Conservation (phyloP, 176 grass and related monocot species). For the Oryza longistaminata region DNA sequence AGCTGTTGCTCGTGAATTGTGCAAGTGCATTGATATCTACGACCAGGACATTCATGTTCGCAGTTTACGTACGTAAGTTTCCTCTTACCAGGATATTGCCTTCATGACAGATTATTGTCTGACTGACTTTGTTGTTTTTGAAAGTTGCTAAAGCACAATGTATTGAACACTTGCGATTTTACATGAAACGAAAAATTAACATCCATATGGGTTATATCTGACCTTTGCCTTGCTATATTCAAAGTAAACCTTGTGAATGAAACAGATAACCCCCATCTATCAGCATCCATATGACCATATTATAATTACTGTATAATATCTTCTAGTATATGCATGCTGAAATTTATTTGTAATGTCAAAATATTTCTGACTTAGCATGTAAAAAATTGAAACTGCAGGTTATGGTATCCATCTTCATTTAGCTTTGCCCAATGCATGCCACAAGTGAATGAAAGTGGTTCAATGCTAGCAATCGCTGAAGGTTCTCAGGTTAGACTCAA, state of each 20-base stretch:
- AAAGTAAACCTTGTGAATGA: not conserved
- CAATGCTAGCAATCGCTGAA: conserved; percentile 78
- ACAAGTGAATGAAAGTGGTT: conserved; percentile 50
- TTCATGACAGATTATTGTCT: not conserved
- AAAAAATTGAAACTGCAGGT: conserved; percentile 47
- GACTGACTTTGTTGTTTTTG: not conserved
- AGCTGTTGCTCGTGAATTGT: conserved; percentile 79
- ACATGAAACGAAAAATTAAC: conserved; percentile 10
- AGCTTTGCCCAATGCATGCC: conserved; percentile 55
- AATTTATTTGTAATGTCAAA: not conserved
- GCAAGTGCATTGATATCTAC: conserved; percentile 90
- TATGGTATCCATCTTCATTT: conserved; percentile 89
- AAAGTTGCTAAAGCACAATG: conserved; percentile 5
- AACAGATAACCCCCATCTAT: not conserved
- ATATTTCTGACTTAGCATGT: conserved; percentile 26
- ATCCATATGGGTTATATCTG: not conserved
- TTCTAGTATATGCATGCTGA: not conserved
- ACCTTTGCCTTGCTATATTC: conserved; percentile 22
- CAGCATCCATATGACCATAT: not conserved
- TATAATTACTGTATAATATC: not conserved
- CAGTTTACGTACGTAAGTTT: conserved; percentile 76
- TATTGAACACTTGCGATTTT: not conserved
- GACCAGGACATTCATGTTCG: conserved; percentile 93
- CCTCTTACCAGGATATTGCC: not conserved
- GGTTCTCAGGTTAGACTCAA: conserved; percentile 83